These are phyloP conservation scores for Saccharum officinarum DNA, from an alignment of 176 grass and related monocot species.

Conservation along the genomic window DNA sequence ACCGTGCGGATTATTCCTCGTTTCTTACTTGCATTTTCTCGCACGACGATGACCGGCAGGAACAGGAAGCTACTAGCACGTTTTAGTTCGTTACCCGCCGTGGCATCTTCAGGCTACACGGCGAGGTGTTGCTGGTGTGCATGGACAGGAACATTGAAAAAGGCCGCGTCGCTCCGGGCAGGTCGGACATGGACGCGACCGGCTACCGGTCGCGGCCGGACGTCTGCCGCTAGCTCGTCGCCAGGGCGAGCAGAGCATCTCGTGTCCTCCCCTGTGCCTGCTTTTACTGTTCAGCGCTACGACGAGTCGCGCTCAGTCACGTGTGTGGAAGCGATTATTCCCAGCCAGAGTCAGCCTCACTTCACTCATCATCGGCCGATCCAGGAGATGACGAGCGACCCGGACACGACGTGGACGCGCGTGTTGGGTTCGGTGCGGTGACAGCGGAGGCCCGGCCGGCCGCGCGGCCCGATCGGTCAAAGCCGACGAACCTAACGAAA, in stretches of 20 bases:
- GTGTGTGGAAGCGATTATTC: conserved; percentile 28
- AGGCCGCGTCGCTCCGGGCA: not conserved
- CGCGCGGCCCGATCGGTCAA: not conserved
- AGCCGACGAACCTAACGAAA: conserved; percentile 17
- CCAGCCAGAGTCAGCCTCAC: not conserved
- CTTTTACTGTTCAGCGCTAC: not conserved
- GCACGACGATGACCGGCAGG: not conserved
- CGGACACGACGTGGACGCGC: not conserved
- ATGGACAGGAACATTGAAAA: not conserved
- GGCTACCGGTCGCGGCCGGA: not conserved
- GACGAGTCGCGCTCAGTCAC: not conserved
- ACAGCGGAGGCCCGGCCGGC: not conserved
- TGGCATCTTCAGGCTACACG: not conserved
- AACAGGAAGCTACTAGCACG: not conserved
- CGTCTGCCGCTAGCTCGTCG: not conserved
- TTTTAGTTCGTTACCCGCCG: not conserved
- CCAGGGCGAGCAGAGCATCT: not conserved
- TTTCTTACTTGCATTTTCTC: not conserved
- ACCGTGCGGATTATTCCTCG: not conserved
- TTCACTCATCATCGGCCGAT: not conserved
- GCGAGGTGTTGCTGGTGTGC: not conserved
- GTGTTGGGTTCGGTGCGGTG: not conserved
- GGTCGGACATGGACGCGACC: not conserved
- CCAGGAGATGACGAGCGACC: not conserved
- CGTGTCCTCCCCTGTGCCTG: too few species aligned